These are phyloP conservation scores for Rhynchospora tenuis DNA, from an alignment of 176 grass and related monocot species.

Conservation along the genomic window DNA sequence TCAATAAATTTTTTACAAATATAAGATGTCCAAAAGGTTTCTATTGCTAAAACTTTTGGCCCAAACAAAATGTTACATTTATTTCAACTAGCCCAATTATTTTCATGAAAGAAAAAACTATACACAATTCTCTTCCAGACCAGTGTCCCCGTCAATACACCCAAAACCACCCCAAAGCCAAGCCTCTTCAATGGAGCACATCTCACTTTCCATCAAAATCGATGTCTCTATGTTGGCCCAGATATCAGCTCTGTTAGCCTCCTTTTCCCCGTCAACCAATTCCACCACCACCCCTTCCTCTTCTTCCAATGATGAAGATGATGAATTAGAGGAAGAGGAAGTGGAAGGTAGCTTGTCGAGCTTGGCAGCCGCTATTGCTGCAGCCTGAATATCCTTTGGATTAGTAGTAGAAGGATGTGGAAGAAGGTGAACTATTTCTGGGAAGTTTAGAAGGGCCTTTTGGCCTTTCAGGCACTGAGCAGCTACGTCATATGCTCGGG, in stretches of 20 bases:
- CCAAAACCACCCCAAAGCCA: slow-evolving; percentile 26
- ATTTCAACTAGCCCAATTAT: background rate
- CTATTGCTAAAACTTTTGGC: background rate
- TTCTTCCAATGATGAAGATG: background rate
- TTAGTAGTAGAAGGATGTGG: slow-evolving; percentile 47
- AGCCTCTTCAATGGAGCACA: slow-evolving; percentile 22
- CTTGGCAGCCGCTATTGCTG: slow-evolving; percentile 60
- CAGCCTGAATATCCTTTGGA: slow-evolving; percentile 81
- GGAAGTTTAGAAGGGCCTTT: slow-evolving; percentile 82
- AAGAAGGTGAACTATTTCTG: slow-evolving; percentile 44
- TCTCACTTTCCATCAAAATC: slow-evolving; percentile 23
- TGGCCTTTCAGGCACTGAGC: slow-evolving; percentile 78
- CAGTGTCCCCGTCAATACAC: background rate
- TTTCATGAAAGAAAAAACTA: background rate
- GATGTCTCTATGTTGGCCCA: slow-evolving; percentile 13
- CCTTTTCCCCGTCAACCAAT: background rate
- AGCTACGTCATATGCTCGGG: slow-evolving; percentile 83
- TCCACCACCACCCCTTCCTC: background rate
- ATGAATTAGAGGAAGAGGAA: background rate
- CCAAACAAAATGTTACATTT: background rate
- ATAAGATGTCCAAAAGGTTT: background rate
- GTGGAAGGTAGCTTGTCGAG: slow-evolving; percentile 25
- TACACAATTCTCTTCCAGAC: background rate
- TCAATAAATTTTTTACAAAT: background rate
- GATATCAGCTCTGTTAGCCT: background rate